Evolutionary conservation across 1,284 basidiomycete genomes (phyloP), one percentile per base, ranked within the genome.

Genomic region (Cutaneotrichosporon sp.): DNA sequence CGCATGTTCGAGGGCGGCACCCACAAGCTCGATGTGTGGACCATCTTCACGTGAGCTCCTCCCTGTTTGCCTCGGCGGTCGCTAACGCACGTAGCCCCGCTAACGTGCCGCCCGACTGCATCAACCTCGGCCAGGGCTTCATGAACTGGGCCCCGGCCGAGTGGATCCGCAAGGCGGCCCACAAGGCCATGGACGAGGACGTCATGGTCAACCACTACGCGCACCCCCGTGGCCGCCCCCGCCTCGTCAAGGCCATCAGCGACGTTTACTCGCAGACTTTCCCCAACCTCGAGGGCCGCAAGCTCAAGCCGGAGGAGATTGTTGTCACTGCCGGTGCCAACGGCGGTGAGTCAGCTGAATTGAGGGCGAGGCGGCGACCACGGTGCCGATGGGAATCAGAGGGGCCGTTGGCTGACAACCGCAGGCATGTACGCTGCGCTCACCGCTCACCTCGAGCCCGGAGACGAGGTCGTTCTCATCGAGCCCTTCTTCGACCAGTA

Each of bases 401-500:
- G 22, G 25, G 45, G 45, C 25, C 10, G 8, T 5, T 11, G 7
- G 22, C 45, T 47, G 43, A 27, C 43, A 24, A 20, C 11, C 25
- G 22, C 75, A 91, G 93, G 93, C 24, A 90, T 92, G 82, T 97
- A 94, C 77, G 87, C 92, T 55, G 89, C 92, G 60, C 88, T 95
- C 71, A 85, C 87, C 22, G 94, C 95, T 0, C 95, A 95, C 81
- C 80, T 94, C 52, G 87, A 95, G 66, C 83, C 86, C 38, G 93
- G 89, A 9, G 97, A 99, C 76, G 95, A 98, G 80, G 97, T 99
- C 64, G 95, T 99, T 78, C 88, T 97, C 84, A 95, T 99, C 73
- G 97, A 99, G 81, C 95, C 92, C 6, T 95, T 93, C 84, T 98
- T 97, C 74, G 95, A 98, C 76, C 97, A 99, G 79, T 99, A 97